Conservation (phyloP, 1,284 basidiomycete species). For the Meira miltonrushii region DNA sequence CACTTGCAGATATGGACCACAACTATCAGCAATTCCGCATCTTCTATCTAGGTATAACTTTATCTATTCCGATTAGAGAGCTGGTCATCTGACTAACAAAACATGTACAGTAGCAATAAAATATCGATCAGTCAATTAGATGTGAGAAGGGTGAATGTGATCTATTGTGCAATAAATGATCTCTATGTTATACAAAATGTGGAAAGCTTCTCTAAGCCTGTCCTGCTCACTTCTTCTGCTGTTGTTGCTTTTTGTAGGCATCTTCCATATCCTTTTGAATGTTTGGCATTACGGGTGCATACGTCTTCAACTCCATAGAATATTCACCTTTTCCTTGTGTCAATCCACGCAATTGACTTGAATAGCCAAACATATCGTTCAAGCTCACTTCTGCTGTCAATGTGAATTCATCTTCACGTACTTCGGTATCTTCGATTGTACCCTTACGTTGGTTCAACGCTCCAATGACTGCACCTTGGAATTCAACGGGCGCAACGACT, state of each 20-base stretch:
- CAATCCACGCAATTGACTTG: conserved; percentile 66
- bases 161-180: neutral
- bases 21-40: conserved; percentile 88
- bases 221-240: conserved; percentile 18
- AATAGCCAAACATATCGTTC: conserved; percentile 96
- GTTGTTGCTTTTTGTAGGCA: conserved; percentile 39
- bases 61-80: conserved; percentile 42
- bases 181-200: neutral
- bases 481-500: conserved; percentile 90
- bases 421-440: conserved; percentile 91
- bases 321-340: conserved; percentile 70
- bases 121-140: neutral
- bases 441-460: conserved; percentile 88
- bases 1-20: conserved; percentile 68
- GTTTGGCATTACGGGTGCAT: conserved; percentile 81
- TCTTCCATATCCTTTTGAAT: conserved; percentile 77
- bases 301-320: conserved; percentile 83
- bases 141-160: neutral
- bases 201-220: neutral
- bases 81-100: neutral
- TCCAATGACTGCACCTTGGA: conserved; percentile 94
- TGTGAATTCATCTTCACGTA: conserved; percentile 95
- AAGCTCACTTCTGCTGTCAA: conserved; percentile 83
- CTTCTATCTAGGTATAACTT: conserved; percentile 71
- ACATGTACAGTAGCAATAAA: neutral